Evolutionary conservation across 192 early-diverging fungal species (phyloP).

Genomic region (Spizellomyces punctatus): DNA sequence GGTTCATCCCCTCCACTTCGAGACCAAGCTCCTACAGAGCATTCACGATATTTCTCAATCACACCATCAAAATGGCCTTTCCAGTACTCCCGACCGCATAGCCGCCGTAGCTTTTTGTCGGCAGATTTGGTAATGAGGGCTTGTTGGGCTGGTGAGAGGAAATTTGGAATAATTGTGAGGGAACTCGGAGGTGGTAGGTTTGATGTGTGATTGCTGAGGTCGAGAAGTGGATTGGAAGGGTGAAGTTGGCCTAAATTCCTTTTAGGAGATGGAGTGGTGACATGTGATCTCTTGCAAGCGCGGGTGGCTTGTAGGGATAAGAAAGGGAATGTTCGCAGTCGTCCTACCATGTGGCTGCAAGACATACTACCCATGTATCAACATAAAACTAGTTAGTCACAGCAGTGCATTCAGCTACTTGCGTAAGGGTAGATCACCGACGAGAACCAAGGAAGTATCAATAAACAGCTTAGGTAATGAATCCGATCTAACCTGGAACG

Average conservation of each 20-base stretch:
- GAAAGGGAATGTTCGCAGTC: too few species aligned
- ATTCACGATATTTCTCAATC: slow-evolving; percentile 72
- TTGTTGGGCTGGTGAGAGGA: slow-evolving; percentile 28
- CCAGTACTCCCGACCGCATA: slow-evolving; percentile 58
- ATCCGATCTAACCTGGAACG: too few species aligned
- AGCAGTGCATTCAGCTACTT: too few species aligned
- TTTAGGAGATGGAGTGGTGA: too few species aligned
- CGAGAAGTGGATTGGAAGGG: slow-evolving; percentile 18
- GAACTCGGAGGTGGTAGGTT: slow-evolving; percentile 18
- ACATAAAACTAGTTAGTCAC: too few species aligned
- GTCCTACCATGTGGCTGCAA: too few species aligned
- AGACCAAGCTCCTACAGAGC: slow-evolving; percentile 68
- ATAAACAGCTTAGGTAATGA: too few species aligned
- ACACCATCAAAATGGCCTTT: slow-evolving; percentile 79
- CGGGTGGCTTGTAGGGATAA: too few species aligned
- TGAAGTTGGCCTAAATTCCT: background rate
- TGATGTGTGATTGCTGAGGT: slow-evolving; percentile 3
- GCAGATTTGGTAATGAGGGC: slow-evolving; percentile 13
- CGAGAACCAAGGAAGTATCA: too few species aligned
- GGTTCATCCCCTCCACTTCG: slow-evolving; percentile 41
- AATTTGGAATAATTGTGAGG: slow-evolving; percentile 34
- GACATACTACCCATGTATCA: too few species aligned
- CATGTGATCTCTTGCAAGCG: too few species aligned
- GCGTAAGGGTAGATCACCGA: too few species aligned
- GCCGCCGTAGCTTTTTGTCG: slow-evolving; percentile 48